Base-by-base conservation (phyloP, 1,284 basidiomycete species). In the Trichosporon sp. region DNA sequence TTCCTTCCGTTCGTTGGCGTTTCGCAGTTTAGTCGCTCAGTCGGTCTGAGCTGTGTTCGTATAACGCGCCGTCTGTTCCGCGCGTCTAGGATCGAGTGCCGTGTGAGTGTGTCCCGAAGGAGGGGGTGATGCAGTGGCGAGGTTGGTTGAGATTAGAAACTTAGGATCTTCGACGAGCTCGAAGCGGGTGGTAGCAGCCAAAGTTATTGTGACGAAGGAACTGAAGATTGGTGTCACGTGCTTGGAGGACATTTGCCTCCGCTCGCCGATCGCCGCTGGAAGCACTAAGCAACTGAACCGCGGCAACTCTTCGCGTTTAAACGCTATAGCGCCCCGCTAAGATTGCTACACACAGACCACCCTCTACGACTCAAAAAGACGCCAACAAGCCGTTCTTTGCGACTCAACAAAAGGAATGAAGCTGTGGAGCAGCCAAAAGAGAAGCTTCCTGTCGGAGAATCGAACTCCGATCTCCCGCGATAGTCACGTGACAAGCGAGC, bases 391-490 rank as follows among this genome's bases (percentile, higher is more conserved):
- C 51, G 7, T 19, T 21, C 48, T 6, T 12, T 11, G 10, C 11
- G 51, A 54, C 4, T 10, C 4, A 7, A 8, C 19, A 54, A 54
- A 54, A 54, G n/a, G 5, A 16, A 48, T 16, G 16, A 48, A 10
- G 51, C 8, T n/a, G 16, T 11, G 16, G 5, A 46, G 16, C 4
- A 46, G 11, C 8, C 56, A 63, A 63, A 63, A 35, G 31, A n/a
- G 31, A 35, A 32, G 59, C 59, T 63, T 63, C 59, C 59, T 35
- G 59, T 37, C 59, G 59, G 59, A 63, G 59, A 63, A 63, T 63
- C 59, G 59, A 63, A 63, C 59, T 63, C 59, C 59, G 59, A 63
- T 63, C 59, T 63, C 59, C 59, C 59, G 59, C 59, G 35, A 37
- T 37, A 37, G 35, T 37, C 35, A 37, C 35, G 59, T 63, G 59